Conservation (phyloP, 768 basidiomycete genomes). For the Pleurotus djamor region DNA sequence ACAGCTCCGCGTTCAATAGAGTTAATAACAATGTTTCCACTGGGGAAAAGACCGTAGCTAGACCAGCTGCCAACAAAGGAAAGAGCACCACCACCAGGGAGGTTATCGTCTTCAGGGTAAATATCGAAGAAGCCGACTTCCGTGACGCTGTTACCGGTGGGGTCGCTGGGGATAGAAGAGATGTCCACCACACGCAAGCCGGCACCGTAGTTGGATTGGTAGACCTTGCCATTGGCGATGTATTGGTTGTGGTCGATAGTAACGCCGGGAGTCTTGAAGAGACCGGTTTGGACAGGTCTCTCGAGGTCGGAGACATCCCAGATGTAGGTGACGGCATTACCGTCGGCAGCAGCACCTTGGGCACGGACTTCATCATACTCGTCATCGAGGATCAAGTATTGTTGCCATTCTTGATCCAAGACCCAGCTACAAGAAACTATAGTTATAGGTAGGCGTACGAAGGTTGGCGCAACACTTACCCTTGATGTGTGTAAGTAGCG, state of each 20-base stretch:
- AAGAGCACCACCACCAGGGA: slow-evolving; percentile 4
- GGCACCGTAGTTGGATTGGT: slow-evolving; percentile 26
- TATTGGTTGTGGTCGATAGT: slow-evolving; percentile 27
- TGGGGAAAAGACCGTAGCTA: slow-evolving; percentile 13
- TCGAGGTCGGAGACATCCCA: slow-evolving; percentile 25
- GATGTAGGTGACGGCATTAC: slow-evolving; percentile 23
- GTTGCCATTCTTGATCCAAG: slow-evolving; percentile 21
- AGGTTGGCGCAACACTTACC: slow-evolving; percentile 14
- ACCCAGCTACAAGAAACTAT: slow-evolving; percentile 8
- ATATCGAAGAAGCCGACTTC: slow-evolving; percentile 1
- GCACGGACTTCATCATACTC: slow-evolving; percentile 20
- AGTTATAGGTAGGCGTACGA: not conserved
- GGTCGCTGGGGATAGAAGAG: slow-evolving; percentile 22
- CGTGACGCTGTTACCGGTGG: slow-evolving; percentile 18
- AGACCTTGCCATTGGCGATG: slow-evolving; percentile 21
- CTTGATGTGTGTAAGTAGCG: slow-evolving; percentile 28
- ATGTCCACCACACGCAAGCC: slow-evolving; percentile 25
- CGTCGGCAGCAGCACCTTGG: slow-evolving; percentile 18
- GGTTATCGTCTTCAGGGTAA: slow-evolving; percentile 5
- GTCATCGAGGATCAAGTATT: slow-evolving; percentile 25
- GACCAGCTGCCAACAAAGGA: slow-evolving; percentile 13
- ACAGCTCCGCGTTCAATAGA: slow-evolving; percentile 11
- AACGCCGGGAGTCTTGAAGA: slow-evolving; percentile 20
- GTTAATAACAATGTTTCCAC: slow-evolving; percentile 14
- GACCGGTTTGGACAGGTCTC: slow-evolving; percentile 21